Evolutionary conservation across 2,329 filamentous ascomycete genomes (phyloP), one percentile per base, ranked within the genome.

Genomic region (Lasiodiplodia hormozganensis): DNA sequence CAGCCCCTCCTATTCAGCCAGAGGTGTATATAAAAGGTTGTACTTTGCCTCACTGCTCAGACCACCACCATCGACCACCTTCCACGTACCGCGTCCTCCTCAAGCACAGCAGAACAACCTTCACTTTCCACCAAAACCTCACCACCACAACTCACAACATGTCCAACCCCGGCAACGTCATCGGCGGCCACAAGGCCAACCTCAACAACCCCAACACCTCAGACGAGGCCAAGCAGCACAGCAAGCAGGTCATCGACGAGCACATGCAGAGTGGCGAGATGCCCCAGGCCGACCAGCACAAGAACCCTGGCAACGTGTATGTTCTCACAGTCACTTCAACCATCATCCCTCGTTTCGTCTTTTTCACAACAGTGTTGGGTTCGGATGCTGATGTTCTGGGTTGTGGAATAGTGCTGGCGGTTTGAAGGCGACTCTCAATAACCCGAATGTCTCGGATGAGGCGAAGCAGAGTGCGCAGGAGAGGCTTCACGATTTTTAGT

Each of bases 171-270:
- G 81, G 83, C 77, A 84, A 87, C 70, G 74, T 87, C 71, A 82
- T 85, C 71, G 85, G 84, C 69, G 86, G 86, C 76, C 86, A 88
- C 83, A 88, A 89, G 82, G 86, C 86, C 69, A 86, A 83, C 75
- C 73, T 88, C 70, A 84, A 83, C 76, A 88, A 87, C 80, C 85
- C 86, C 71, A 86, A 87, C 76, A 83, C 82, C 67, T 87, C 85
- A 0, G 74, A 86, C 62, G 84, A 86, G 75, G 78, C 85, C 69
- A 88, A 88, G 82, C 75, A 87, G 75, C 81, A 87, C 78, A 87
- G 85, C 68, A 81, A 80, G 69, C 76, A 84, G 49, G 78, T 87
- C 10, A 83, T 88, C 65, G 80, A 87, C 34, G 80, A 85, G 38
- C 79, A 86, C 71, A 83, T 84, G 70, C 81, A 83, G 66, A 81